Conservation (phyloP, 1,284 basidiomycete genomes). For the Trichosporon coremiiforme region DNA sequence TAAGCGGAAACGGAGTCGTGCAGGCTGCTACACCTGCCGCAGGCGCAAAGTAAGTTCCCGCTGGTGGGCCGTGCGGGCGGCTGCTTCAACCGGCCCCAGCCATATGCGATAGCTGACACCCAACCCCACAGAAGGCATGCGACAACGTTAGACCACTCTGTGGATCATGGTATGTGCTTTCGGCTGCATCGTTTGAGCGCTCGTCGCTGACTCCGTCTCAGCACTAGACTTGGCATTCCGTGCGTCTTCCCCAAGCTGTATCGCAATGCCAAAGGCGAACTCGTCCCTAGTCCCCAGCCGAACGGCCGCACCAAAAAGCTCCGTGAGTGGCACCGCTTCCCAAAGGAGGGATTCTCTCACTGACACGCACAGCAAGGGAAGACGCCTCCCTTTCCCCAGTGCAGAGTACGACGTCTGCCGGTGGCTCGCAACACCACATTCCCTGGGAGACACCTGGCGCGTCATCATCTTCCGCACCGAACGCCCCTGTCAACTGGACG, state of each 20-base stretch:
- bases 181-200: background rate
- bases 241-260: conserved; percentile 38
- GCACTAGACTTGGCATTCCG: conserved; percentile 31
- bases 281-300: conserved; percentile 36
- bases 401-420: conserved; percentile 16
- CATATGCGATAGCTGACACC: conserved; percentile 10
- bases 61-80: background rate
- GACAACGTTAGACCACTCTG: conserved; percentile 31
- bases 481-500: conserved; percentile 9
- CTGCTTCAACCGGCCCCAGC: conserved; percentile 1
- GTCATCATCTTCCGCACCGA: conserved; percentile 14
- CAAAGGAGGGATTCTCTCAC: background rate
- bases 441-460: conserved; percentile 17
- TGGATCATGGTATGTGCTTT: conserved; percentile 31
- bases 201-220: conserved; percentile 7
- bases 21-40: conserved; percentile 36
- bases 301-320: conserved; percentile 36
- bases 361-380: conserved; percentile 2
- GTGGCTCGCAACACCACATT: conserved; percentile 17
- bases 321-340: conserved; percentile 23
- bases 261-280: conserved; percentile 34
- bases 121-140: conserved; percentile 33
- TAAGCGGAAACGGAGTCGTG: conserved; percentile 32
- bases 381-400: background rate
- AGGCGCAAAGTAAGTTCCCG: conserved; percentile 31